Evolutionary conservation across 2,329 filamentous ascomycete species (phyloP), one percentile per base, ranked within the genome.

Genomic region (Boeremia exigua): DNA sequence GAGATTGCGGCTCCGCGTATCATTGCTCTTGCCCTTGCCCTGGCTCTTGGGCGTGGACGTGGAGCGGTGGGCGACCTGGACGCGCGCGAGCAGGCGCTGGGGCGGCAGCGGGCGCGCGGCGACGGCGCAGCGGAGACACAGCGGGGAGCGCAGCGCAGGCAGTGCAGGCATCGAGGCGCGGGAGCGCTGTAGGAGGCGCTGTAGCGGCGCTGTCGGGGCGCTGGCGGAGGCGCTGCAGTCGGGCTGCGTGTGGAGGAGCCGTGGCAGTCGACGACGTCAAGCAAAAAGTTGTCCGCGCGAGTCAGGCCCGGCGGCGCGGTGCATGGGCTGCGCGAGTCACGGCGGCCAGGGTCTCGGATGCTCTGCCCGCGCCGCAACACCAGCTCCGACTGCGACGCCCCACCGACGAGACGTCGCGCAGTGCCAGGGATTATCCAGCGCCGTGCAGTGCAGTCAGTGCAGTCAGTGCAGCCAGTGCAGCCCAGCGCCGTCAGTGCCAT

Each of bases 61-160:
- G 30, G 17, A 38, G 30, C 63, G 53, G 33, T 63, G 50, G 4
- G 67, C 69, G 44, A 62, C 56, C 32, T 72, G 68, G 44, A 59
- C 61, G 15, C 56, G 52, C 50, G 72, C 62, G 55, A 75, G 57
- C 54, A 74, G 59, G 70, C 65, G 67, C 59, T 63, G 61, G 8
- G 62, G 36, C 14, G 43, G 47, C 25, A 42, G 44, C 63, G 69
- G 38, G 65, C 64, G 54, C 6, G 36, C 19, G 37, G 72, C 69
- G 56, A 74, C 70, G 48, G 73, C 67, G 70, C 78, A 79, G 60
- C 76, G 72, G 42, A 78, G 69, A 73, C 78, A 79, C 61, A 70
- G 63, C 65, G 69, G 66, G 27, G 64, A 61, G 52, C 66, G 70
- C 61, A 63, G 71, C 36, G 62, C 50, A 23, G 66, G 54, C 57